Evolutionary conservation across 306 rosid species (phyloP).

Genomic region (Lupinus albus): DNA sequence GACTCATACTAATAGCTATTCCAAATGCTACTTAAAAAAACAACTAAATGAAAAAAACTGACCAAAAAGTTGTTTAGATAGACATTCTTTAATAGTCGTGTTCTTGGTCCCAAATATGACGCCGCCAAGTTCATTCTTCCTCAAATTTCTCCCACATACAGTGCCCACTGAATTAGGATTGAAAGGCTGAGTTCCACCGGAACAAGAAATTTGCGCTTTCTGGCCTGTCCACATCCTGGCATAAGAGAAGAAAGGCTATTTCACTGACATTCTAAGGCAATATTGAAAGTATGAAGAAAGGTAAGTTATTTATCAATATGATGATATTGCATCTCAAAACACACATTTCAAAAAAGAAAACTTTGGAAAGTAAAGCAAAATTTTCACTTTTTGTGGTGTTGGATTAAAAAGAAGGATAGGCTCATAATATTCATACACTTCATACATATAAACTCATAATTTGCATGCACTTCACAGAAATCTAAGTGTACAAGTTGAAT

Average conservation of each 20-base stretch:
- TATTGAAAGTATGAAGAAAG: conserved; percentile 19
- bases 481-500: conserved; percentile 3
- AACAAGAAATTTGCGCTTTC: conserved; percentile 37
- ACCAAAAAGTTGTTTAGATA: conserved; percentile 85
- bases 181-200: conserved; percentile 30
- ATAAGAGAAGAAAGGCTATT: conserved; percentile 26
- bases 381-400: background rate
- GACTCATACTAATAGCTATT: conserved; percentile 10
- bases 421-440: background rate
- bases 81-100: conserved; percentile 66
- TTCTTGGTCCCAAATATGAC: conserved; percentile 82
- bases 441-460: background rate
- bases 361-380: background rate
- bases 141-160: conserved; percentile 60
- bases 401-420: background rate
- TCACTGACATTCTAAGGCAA: conserved; percentile 24
- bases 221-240: conserved; percentile 59
- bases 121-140: conserved; percentile 70
- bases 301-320: conserved; percentile 22
- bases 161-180: conserved; percentile 18
- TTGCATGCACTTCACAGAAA: background rate
- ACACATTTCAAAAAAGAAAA: background rate
- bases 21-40: conserved; percentile 18
- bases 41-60: conserved; percentile 39
- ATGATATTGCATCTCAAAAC: conserved; percentile 18